Percentiles rank a stretch among this genome's conserved stretches.
These are phyloP conservation scores for Rhynchosporium agropyri DNA, from an alignment of 2,329 filamentous ascomycete species.

Conservation along the genomic window DNA sequence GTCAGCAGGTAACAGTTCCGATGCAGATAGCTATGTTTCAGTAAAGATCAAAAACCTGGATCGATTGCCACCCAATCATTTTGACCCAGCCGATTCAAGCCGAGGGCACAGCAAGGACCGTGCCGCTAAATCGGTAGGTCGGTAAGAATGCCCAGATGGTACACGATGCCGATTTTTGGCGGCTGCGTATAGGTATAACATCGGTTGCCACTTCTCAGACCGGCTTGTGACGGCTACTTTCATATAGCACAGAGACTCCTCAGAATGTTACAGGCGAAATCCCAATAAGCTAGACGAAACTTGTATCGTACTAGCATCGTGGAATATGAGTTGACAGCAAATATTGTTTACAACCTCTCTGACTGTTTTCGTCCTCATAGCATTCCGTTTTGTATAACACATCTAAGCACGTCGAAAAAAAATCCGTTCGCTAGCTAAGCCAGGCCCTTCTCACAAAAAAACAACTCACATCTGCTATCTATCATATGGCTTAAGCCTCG, in stretches of 20 bases:
- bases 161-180: not conserved
- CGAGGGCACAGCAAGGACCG: constrained; percentile 2
- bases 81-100: not conserved
- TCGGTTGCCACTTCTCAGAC: not conserved
- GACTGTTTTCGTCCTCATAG: no score
- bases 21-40: constrained; percentile 10
- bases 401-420: not conserved
- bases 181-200: constrained; percentile 1
- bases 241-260: not conserved
- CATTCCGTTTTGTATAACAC: not conserved
- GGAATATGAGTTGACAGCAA: not conserved
- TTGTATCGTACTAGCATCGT: not conserved
- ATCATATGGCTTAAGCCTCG: constrained; percentile 8
- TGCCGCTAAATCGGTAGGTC: constrained; percentile 7
- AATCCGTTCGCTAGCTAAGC: not conserved
- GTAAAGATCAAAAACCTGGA: constrained; percentile 4
- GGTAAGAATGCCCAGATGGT: not conserved
- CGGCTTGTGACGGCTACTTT: not conserved
- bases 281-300: not conserved
- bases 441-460: not conserved
- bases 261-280: not conserved
- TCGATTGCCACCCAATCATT: constrained; percentile 6
- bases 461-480: not conserved
- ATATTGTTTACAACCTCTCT: not conserved
- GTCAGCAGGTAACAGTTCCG: constrained; percentile 6